A percentile compares a stretch with the other conserved stretches of the same genome.
Evolutionary conservation across 805 yeast genomes (phyloP).

Genomic region (Kazachstania psychrophila): DNA sequence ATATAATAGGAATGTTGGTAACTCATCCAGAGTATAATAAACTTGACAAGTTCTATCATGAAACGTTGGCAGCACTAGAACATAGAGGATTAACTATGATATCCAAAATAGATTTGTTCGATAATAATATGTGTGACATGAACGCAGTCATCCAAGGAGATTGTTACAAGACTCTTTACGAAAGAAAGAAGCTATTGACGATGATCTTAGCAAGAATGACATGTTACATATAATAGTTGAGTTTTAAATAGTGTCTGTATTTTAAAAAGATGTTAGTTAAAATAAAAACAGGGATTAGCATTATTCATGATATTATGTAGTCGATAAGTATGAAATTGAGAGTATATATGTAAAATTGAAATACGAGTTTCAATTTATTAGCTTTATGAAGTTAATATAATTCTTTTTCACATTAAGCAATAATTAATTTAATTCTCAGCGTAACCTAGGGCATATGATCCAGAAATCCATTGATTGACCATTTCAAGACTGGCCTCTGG

Average conservation of each 20-base stretch:
- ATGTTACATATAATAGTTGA: slow-evolving; percentile 4
- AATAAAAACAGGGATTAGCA: too few species aligned
- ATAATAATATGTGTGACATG: slow-evolving; percentile 4
- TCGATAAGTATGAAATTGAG: too few species aligned
- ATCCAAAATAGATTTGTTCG: slow-evolving; percentile 9
- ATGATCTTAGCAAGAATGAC: slow-evolving; percentile 16
- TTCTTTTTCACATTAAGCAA: too few species aligned
- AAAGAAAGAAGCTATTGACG: slow-evolving; percentile 16
- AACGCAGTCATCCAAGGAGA: slow-evolving; percentile 6
- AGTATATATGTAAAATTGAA: too few species aligned
- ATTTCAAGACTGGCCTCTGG: slow-evolving; percentile 62
- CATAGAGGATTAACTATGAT: slow-evolving; percentile 13
- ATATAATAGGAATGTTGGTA: slow-evolving; percentile 20
- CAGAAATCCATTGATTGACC: slow-evolving; percentile 68
- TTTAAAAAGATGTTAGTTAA: too few species aligned
- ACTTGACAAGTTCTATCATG: slow-evolving; percentile 10
- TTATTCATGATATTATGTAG: too few species aligned
- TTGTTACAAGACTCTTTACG: slow-evolving; percentile 7
- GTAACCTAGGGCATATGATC: slow-evolving; percentile 26
- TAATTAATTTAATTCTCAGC: too few species aligned
- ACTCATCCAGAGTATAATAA: slow-evolving; percentile 20
- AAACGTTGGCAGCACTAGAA: slow-evolving; percentile 14
- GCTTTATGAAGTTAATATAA: too few species aligned
- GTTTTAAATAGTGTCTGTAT: too few species aligned
- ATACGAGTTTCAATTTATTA: too few species aligned